Conservation (phyloP, 1,284 basidiomycete genomes). For the Sparassis latifolia region DNA sequence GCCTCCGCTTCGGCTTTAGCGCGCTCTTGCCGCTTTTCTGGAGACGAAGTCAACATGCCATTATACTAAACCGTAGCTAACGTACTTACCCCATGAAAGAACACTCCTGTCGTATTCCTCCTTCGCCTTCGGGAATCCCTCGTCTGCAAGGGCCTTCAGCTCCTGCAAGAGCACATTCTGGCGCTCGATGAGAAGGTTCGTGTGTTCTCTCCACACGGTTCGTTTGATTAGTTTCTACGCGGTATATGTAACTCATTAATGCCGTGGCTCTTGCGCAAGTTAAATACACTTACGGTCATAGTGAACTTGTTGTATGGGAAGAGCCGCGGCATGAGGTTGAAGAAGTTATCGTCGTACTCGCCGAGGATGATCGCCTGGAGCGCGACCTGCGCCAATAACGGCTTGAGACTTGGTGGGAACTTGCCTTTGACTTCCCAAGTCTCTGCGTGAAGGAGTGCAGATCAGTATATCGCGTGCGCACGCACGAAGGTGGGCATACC, state of each 20-base stretch:
- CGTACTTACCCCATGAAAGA: slow-evolving; percentile 51
- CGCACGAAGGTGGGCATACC: slow-evolving; percentile 31
- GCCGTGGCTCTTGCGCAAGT: neutral
- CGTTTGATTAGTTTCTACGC: slow-evolving; percentile 77
- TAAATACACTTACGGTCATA: slow-evolving; percentile 52
- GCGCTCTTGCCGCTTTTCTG: slow-evolving; percentile 57
- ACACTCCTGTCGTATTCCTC: slow-evolving; percentile 71
- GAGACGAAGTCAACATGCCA: neutral
- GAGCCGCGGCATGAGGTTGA: slow-evolving; percentile 78
- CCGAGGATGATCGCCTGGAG: slow-evolving; percentile 75
- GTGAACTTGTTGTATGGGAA: slow-evolving; percentile 94
- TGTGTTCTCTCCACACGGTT: slow-evolving; percentile 67
- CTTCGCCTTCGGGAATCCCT: slow-evolving; percentile 60
- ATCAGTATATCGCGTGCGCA: neutral
- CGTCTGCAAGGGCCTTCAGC: slow-evolving; percentile 49
- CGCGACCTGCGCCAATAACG: slow-evolving; percentile 65
- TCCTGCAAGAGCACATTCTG: slow-evolving; percentile 60
- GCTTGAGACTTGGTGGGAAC: slow-evolving; percentile 81
- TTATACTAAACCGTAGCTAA: neutral
- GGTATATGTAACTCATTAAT: neutral
- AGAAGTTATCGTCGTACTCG: slow-evolving; percentile 90
- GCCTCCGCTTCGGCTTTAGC: slow-evolving; percentile 28
- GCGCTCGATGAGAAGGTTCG: slow-evolving; percentile 50
- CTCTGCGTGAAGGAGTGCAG: slow-evolving; percentile 30
- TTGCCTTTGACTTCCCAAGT: slow-evolving; percentile 77